Evolutionary conservation across 192 early-diverging fungal species (phyloP), one percentile per base, ranked within the genome.

Genomic region (Podila clonocystis): DNA sequence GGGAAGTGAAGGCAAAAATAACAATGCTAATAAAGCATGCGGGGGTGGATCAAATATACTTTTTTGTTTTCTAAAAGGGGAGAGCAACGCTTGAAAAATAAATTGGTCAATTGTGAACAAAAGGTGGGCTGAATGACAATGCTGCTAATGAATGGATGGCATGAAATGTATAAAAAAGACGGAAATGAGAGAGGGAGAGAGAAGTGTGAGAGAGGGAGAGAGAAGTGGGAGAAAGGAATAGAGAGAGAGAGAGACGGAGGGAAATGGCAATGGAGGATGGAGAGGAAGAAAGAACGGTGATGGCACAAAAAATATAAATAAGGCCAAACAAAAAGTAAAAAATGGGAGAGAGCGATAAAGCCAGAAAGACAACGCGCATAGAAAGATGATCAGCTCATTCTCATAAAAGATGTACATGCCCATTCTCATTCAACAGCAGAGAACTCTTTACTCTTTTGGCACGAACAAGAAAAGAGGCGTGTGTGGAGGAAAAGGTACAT

Each of bases 231-330:
- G 17, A 50, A 17, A n/a, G 34, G 45, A 63, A n/a, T n/a, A n/a
- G 50, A 9, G 31, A 52, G 63, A 22, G 36, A 28, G n/a, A 24
- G 60, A 9, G 30, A 38, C 20, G 38, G 17, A 45, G 22, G 26
- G 29, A 38, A 20, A 45, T 38, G 62, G 36, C 9, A 38, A 26
- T 7, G 17, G 34, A 31, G 19, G 31, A 49, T 20, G 30, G 5
- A 31, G 33, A 57, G 13, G 6, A 68, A 38, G 41, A 58, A 60
- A 68, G 57, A n/a, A n/a, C n/a, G n/a, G n/a, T n/a, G n/a, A 63
- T 31, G 60, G 29, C 2, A 24, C 30, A 26, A 50, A 28, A 65
- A 65, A 33, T 15, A 65, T 26, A 66, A 31, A 36, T n/a, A 57
- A 55, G 36, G n/a, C n/a, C n/a, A 55, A 55, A 17, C 26, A 24